phyloP scores from a whole-genome alignment of 1,284 basidiomycete genomes.

The Amylostereum areolatum region DNA sequence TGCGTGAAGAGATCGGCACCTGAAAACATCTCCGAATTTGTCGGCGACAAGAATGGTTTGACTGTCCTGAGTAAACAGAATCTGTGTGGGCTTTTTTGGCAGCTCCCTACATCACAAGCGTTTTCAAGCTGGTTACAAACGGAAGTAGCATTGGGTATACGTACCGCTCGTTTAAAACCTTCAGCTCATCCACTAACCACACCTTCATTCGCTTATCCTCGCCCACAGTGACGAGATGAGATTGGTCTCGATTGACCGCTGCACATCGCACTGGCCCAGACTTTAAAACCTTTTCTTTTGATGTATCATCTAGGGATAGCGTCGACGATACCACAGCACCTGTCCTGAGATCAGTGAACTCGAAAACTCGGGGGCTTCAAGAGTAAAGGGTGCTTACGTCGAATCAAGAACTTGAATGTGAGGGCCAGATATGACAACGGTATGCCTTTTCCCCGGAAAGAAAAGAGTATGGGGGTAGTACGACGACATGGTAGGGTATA shows the following conservation, averaged over 20 bases:
- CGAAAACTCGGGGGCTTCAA: conserved; percentile 4
- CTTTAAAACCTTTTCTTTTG: conserved; percentile 31
- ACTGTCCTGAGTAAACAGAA: conserved; percentile 52
- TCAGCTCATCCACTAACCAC: conserved; percentile 57
- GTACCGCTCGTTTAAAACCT: conserved; percentile 58
- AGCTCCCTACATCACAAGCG: conserved; percentile 47
- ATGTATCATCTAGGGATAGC: conserved; percentile 22
- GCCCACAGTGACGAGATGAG: conserved; percentile 56
- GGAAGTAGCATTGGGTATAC: conserved; percentile 11
- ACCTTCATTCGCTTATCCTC: conserved; percentile 80
- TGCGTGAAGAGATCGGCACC: too few species aligned
- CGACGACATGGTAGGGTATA: conserved; percentile 7
- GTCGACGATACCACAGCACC: conserved; percentile 48
- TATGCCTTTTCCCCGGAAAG: conserved; percentile 27
- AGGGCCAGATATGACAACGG: conserved; percentile 48
- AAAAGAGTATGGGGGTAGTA: conserved; percentile 42
- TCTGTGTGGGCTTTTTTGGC: conserved; percentile 67
- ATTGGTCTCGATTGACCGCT: conserved; percentile 41
- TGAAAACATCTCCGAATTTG: conserved; percentile 85
- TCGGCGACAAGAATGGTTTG: conserved; percentile 69
- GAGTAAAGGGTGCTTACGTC: conserved; percentile 29
- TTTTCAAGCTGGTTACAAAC: neutral
- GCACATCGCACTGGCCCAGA: conserved; percentile 59
- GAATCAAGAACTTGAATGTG: conserved; percentile 53
- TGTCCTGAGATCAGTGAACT: conserved; percentile 35